Evolutionary conservation across 129 eudicot genomes (phyloP).

Genomic region (Ambrosia trifida): DNA sequence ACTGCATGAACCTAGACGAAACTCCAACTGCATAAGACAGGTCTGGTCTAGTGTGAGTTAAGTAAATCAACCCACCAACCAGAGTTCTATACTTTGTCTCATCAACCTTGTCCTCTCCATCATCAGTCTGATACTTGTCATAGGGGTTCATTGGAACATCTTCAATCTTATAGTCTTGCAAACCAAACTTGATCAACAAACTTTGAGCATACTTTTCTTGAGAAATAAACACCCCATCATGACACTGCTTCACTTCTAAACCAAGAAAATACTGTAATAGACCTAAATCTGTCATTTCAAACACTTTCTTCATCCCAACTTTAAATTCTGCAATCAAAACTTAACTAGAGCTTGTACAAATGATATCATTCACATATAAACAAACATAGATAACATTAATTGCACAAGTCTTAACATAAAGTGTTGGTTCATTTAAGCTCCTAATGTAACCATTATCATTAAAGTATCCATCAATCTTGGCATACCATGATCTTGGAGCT

Average conservation of each 20-base stretch:
- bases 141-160: not conserved
- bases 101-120: not conserved
- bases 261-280: slow-evolving; percentile 1
- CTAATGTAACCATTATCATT: not conserved
- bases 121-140: not conserved
- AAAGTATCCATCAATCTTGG: not conserved
- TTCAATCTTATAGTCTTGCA: not conserved
- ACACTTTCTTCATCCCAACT: not conserved
- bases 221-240: not conserved
- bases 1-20: not conserved
- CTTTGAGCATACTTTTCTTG: slow-evolving; percentile 11
- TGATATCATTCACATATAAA: not conserved
- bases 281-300: too few species aligned
- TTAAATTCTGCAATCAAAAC: not conserved
- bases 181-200: not conserved
- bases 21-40: not conserved
- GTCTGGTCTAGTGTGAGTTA: slow-evolving; percentile 6
- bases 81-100: not conserved
- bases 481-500: too few species aligned
- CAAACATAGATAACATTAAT: not conserved
- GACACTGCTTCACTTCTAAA: not conserved
- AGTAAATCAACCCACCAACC: slow-evolving; percentile 11
- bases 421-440: not conserved
- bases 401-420: not conserved
- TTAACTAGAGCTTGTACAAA: not conserved